These are phyloP conservation scores for Apophysomyces sp. DNA, from an alignment of 371 early-diverging fungal species.

Conservation along the genomic window DNA sequence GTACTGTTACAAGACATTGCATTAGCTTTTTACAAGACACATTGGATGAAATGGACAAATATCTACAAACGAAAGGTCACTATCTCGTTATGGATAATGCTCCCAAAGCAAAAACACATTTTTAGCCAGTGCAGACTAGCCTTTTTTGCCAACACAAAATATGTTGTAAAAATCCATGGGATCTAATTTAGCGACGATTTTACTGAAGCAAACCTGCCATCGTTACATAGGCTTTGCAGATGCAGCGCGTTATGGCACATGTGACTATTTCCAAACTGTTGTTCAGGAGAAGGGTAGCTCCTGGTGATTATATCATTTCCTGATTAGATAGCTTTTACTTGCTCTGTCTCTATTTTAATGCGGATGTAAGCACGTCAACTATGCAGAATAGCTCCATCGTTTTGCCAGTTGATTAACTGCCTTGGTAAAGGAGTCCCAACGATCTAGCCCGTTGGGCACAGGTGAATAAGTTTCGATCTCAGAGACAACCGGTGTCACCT, in stretches of 20 bases:
- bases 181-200: no score
- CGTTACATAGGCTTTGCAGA: background rate
- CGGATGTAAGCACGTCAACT: background rate
- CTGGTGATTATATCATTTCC: no score
- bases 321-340: background rate
- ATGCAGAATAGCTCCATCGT: constrained; percentile 13
- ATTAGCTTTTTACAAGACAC: no score
- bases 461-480: background rate
- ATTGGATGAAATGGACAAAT: no score
- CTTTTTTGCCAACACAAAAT: no score
- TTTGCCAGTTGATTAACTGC: constrained; percentile 6
- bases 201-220: background rate
- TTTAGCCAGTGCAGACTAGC: no score
- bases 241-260: background rate
- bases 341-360: background rate
- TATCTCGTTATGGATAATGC: no score
- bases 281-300: background rate
- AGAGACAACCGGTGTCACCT: constrained; percentile 20
- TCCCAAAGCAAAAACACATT: no score
- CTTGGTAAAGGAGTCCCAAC: constrained; percentile 12
- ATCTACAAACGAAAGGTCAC: no score
- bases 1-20: no score
- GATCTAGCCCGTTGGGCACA: constrained; percentile 10
- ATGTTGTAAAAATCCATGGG: no score
- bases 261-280: background rate